phyloP scores from a whole-genome alignment of 495 filamentous ascomycete genomes.

The Chaetomium tenue region DNA sequence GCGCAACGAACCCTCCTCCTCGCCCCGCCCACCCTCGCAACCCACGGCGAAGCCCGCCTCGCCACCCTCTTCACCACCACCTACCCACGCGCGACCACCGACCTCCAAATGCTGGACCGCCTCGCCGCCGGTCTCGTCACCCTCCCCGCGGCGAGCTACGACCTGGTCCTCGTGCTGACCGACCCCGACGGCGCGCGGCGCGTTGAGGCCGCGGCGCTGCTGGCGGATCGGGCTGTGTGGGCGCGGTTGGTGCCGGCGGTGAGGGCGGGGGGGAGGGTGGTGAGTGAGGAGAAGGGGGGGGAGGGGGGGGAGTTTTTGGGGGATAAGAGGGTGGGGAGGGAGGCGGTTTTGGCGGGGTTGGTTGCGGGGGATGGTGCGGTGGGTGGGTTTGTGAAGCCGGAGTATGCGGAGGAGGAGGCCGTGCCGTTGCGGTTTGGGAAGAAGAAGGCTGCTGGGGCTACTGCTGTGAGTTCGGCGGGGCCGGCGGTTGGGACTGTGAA shows the following conservation, averaged over 20 bases:
- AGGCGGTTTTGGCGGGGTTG: conserved; percentile 82
- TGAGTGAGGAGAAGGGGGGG: conserved; percentile 52
- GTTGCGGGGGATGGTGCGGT: conserved; percentile 56
- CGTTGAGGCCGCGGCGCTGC: conserved; percentile 54
- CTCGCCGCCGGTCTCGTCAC: conserved; percentile 77
- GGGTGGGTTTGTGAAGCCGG: conserved; percentile 68
- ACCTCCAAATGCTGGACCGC: conserved; percentile 98
- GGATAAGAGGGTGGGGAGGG: conserved; percentile 50
- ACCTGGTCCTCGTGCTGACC: conserved; percentile 78
- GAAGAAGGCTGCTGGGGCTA: conserved; percentile 42
- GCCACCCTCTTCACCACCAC: conserved; percentile 46
- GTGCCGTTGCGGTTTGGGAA: conserved; percentile 70
- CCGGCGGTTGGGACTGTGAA: conserved; percentile 17
- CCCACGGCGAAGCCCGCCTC: conserved; percentile 51
- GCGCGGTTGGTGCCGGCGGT: conserved; percentile 63
- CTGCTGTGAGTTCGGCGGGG: conserved; percentile 18
- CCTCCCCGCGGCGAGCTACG: conserved; percentile 75
- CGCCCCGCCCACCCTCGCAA: conserved; percentile 52
- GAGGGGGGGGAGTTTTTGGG: conserved; percentile 45
- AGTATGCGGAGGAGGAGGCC: conserved; percentile 63
- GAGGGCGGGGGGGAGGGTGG: conserved; percentile 67
- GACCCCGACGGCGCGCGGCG: conserved; percentile 64
- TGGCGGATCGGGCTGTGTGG: conserved; percentile 68
- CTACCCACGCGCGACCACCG: conserved; percentile 69
- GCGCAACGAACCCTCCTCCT: conserved; percentile 53